Percentiles rank a stretch among this genome's conserved stretches.
Conservation (phyloP, 306 rosid genomes). For the Argentina anserina region DNA sequence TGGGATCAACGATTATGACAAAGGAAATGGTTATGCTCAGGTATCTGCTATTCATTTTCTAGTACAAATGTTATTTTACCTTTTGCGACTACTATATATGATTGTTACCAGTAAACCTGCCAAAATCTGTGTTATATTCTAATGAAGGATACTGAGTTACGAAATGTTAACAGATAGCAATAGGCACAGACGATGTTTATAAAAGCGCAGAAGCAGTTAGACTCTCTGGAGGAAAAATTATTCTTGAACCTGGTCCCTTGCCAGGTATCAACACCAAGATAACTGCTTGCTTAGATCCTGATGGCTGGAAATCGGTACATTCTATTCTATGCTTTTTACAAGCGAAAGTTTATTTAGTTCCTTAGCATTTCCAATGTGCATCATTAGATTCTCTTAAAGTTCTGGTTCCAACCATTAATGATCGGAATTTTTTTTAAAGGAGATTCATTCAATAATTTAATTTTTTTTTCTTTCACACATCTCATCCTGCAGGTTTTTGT, state of each 20-base stretch:
- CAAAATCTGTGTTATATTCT: not conserved
- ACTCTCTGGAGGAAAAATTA: constrained; percentile 64
- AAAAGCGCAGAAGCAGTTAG: constrained; percentile 67
- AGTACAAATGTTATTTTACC: not conserved
- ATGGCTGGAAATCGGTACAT: constrained; percentile 82
- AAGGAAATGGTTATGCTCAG: constrained; percentile 85
- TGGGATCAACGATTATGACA: constrained; percentile 60
- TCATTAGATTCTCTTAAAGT: not conserved
- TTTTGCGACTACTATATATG: not conserved
- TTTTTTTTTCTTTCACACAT: not conserved
- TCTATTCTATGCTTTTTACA: not conserved
- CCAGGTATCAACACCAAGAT: constrained; percentile 69
- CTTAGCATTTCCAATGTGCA: not conserved
- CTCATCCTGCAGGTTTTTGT: constrained; percentile 52
- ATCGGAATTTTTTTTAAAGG: too few species aligned
- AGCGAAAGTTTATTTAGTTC: not conserved
- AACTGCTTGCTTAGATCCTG: constrained; percentile 71
- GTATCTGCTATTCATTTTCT: constrained; percentile 25
- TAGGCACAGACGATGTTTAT: constrained; percentile 75
- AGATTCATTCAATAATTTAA: not conserved
- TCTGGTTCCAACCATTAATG: not conserved
- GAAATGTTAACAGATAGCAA: constrained; percentile 49
- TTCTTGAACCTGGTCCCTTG: constrained; percentile 66
- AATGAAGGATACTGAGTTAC: not conserved
- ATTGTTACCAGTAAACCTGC: not conserved